Percentiles rank a stretch among this genome's conserved stretches.
phyloP scores from a whole-genome alignment of 139 green algal species.

The Pleodorina starrii region DNA sequence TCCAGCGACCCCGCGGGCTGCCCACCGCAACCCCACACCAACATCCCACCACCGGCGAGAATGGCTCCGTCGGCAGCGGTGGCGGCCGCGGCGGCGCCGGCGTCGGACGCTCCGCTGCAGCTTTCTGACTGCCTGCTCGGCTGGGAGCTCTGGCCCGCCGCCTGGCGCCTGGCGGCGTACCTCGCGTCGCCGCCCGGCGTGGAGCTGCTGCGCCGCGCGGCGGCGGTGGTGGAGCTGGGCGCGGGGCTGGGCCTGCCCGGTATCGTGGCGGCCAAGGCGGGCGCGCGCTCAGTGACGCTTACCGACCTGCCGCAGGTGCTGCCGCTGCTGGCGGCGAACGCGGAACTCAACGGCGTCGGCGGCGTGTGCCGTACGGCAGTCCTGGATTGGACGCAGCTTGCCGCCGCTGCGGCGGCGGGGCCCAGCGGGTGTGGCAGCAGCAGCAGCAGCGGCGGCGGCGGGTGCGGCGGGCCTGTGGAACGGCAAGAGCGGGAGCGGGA shows the following conservation, averaged over 20 bases:
- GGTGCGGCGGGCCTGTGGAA: no score
- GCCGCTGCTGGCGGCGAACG: slow-evolving; percentile 10
- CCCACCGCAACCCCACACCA: no score
- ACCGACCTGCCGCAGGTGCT: slow-evolving; percentile 44
- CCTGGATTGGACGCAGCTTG: slow-evolving; percentile 14
- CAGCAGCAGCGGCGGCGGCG: no score
- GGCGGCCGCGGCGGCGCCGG: no score
- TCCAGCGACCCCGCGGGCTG: no score
- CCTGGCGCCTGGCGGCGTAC: background rate
- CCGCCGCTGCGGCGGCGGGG: no score
- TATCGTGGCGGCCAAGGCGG: slow-evolving; percentile 18
- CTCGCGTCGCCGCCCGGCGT: background rate
- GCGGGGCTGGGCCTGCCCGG: slow-evolving; percentile 36
- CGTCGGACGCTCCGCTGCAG: no score
- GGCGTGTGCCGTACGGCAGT: background rate
- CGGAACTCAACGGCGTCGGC: background rate
- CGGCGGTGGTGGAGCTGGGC: slow-evolving; percentile 2
- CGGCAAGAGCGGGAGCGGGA: no score
- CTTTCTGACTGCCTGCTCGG: slow-evolving; percentile 22
- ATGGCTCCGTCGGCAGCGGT: no score
- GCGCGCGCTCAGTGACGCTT: background rate
- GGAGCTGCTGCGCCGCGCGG: background rate
- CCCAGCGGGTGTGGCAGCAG: no score
- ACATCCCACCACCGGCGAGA: no score
- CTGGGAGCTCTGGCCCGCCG: slow-evolving; percentile 47